These are phyloP conservation scores for Blastomyces gilchristii DNA, from an alignment of 2,329 filamentous ascomycete genomes.

Conservation along the genomic window DNA sequence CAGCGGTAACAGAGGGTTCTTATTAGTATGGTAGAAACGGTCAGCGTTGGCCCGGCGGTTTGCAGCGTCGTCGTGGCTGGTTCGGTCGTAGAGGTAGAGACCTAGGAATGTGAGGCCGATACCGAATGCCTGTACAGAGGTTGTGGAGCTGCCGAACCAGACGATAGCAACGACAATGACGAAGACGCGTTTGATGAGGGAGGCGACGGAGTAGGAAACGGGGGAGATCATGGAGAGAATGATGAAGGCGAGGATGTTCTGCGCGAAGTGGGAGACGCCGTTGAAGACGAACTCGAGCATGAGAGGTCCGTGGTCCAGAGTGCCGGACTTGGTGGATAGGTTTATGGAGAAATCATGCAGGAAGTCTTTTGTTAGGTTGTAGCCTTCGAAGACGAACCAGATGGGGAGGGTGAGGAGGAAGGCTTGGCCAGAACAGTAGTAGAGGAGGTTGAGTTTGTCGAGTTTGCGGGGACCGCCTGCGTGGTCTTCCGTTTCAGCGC, in stretches of 20 bases:
- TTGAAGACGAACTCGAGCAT: conserved; percentile 91
- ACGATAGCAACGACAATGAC: conserved; percentile 90
- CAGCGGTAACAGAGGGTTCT: conserved; percentile 58
- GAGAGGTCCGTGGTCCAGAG: conserved; percentile 52
- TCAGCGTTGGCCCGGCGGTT: conserved; percentile 61
- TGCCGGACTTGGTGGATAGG: conserved; percentile 64
- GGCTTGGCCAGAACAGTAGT: conserved; percentile 90
- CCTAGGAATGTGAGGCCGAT: conserved; percentile 85
- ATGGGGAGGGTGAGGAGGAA: conserved; percentile 81
- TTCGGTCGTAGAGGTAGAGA: conserved; percentile 90
- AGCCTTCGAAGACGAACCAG: conserved; percentile 87
- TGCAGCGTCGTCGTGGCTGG: conserved; percentile 75
- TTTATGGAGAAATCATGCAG: conserved; percentile 70
- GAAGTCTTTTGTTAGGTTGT: conserved; percentile 65
- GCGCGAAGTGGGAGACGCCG: conserved; percentile 88
- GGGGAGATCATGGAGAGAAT: conserved; percentile 87
- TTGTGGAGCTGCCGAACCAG: conserved; percentile 91
- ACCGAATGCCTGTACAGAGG: conserved; percentile 67
- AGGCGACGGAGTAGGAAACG: conserved; percentile 94
- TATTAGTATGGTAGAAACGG: conserved; percentile 50
- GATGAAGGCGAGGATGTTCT: conserved; percentile 91
- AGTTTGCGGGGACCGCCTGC: conserved; percentile 58
- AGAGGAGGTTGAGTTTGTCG: conserved; percentile 92
- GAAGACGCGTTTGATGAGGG: conserved; percentile 91
- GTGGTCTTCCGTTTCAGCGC: conserved; percentile 64